Evolutionary conservation across 805 yeast species (phyloP).

Genomic region (Wickerhamiella azyma): DNA sequence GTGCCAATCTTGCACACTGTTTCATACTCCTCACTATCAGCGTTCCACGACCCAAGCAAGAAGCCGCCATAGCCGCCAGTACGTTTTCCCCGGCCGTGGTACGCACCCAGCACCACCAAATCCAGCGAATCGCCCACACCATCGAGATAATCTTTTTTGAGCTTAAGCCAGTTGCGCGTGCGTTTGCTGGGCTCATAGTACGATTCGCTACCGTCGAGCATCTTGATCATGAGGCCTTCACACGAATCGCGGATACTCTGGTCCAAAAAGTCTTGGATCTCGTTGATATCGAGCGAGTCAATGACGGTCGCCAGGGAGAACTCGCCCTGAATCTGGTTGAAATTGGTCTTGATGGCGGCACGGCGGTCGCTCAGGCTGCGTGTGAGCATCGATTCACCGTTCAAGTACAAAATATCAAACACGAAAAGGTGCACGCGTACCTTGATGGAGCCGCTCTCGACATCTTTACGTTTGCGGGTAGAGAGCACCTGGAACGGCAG

Average conservation of each 20-base stretch:
- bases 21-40: conserved; percentile 84
- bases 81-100: conserved; percentile 84
- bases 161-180: conserved; percentile 87
- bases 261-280: conserved; percentile 72
- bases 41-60: conserved; percentile 76
- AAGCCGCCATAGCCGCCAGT: conserved; percentile 95
- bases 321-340: conserved; percentile 56
- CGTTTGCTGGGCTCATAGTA: conserved; percentile 89
- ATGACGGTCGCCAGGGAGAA: conserved; percentile 67
- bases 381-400: conserved; percentile 58
- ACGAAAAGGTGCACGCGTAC: conserved; percentile 88
- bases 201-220: conserved; percentile 67
- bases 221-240: conserved; percentile 93
- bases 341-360: conserved; percentile 38
- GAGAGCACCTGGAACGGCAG: conserved; percentile 87
- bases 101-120: conserved; percentile 86
- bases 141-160: conserved; percentile 85
- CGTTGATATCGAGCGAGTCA: conserved; percentile 55
- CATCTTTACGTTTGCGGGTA: conserved; percentile 89
- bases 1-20: conserved; percentile 96
- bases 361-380: conserved; percentile 62
- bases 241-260: conserved; percentile 80
- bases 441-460: conserved; percentile 70
- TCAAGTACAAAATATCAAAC: conserved; percentile 67
- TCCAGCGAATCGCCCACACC: conserved; percentile 96